A percentile compares a stretch with the other conserved stretches of the same genome.
These are phyloP conservation scores for Globisporangium lucens DNA, from an alignment of 352 stramenopile species.

Conservation along the genomic window DNA sequence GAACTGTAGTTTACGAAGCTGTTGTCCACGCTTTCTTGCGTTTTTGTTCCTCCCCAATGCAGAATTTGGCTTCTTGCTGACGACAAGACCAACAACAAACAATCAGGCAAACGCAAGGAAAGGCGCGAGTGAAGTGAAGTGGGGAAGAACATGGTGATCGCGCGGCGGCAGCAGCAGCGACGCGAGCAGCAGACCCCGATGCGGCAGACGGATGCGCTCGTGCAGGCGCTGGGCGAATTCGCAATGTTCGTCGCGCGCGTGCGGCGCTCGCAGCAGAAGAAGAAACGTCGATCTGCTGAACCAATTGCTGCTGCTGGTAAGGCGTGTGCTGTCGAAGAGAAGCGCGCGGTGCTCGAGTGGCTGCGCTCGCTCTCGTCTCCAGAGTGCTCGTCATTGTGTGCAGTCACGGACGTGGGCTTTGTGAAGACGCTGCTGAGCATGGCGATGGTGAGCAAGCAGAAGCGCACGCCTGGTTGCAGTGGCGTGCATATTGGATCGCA, in stretches of 20 bases:
- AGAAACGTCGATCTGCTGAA: constrained; percentile 8
- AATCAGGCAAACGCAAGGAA: background rate
- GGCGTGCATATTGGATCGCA: constrained; percentile 9
- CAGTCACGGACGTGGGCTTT: constrained; percentile 61
- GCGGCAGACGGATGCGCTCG: constrained; percentile 21
- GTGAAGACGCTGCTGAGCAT: constrained; percentile 82
- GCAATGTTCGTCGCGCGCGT: constrained; percentile 35
- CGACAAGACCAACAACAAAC: background rate
- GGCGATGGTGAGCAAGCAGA: constrained; percentile 28
- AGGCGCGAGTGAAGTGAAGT: background rate
- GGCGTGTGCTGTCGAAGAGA: constrained; percentile 18
- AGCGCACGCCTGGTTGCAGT: background rate
- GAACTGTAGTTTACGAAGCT: background rate
- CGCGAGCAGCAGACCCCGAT: background rate
- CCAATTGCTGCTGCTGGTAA: background rate
- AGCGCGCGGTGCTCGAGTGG: constrained; percentile 47
- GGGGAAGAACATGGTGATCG: constrained; percentile 4
- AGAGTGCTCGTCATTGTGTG: constrained; percentile 61
- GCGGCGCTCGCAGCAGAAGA: constrained; percentile 18
- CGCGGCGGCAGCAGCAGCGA: constrained; percentile 1
- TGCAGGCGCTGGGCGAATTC: constrained; percentile 63
- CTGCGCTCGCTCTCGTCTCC: constrained; percentile 31
- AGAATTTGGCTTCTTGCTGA: background rate
- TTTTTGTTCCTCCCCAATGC: background rate
- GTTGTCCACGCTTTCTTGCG: background rate